phyloP scores from a whole-genome alignment of 192 early-diverging fungal species.

The Coemansia sp. region DNA sequence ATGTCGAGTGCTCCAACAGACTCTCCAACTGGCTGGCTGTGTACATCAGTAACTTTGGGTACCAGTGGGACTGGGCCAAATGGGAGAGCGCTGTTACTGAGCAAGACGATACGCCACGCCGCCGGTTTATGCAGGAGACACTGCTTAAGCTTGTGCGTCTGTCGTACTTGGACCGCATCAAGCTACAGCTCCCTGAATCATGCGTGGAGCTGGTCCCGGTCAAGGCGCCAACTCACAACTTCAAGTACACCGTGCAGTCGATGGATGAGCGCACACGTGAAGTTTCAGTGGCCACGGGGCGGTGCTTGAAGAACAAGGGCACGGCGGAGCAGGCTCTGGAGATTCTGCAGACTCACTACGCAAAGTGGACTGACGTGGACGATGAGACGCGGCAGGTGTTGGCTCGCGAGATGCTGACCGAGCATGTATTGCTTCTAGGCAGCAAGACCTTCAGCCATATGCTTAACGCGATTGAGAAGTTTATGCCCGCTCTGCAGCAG shows the following conservation, averaged over 20 bases:
- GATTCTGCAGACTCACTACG: conserved; percentile 50
- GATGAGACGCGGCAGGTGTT: conserved; percentile 30
- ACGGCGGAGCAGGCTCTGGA: conserved; percentile 48
- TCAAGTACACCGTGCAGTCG: conserved; percentile 62
- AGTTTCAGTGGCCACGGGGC: conserved; percentile 55
- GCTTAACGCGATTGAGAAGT: conserved; percentile 88
- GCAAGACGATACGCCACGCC: conserved; percentile 21
- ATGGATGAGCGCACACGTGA: conserved; percentile 64
- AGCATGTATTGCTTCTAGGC: conserved; percentile 84
- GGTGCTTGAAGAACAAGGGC: conserved; percentile 50
- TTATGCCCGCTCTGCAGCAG: conserved; percentile 43
- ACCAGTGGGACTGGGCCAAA: conserved; percentile 83
- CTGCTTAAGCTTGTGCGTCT: conserved; percentile 83
- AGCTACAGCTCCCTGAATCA: conserved; percentile 69
- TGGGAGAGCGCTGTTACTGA: conserved; percentile 58
- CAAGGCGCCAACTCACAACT: conserved; percentile 67
- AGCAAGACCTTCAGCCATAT: conserved; percentile 94
- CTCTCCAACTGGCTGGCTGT: conserved; percentile 87
- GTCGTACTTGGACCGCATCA: conserved; percentile 88
- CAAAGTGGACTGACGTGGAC: conserved; percentile 46
- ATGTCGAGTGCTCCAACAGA: conserved; percentile 82
- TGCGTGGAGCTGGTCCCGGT: conserved; percentile 62
- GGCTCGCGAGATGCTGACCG: conserved; percentile 74
- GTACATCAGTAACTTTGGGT: conserved; percentile 92
- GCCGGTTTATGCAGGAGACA: conserved; percentile 78